Evolutionary conservation across 2,329 filamentous ascomycete species (phyloP).

Genomic region (Trichophyton schoenleinii): DNA sequence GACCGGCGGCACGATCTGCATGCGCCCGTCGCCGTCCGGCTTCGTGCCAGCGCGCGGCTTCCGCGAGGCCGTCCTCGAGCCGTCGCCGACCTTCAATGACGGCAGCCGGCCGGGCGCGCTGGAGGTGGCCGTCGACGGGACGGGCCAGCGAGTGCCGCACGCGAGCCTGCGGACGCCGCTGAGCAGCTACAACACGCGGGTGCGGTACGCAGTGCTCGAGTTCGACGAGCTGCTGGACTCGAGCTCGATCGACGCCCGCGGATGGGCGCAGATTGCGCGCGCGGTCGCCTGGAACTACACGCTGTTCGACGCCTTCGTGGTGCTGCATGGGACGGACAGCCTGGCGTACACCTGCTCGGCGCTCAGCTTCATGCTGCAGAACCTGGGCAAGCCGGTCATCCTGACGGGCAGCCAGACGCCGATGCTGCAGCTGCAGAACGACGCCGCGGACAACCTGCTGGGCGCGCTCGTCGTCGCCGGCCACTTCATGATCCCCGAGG

Average conservation of each 20-base stretch:
- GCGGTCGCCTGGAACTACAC: constrained; percentile 76
- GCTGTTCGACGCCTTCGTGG: constrained; percentile 79
- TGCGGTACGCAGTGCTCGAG: constrained; percentile 74
- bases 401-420: constrained; percentile 73
- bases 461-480: constrained; percentile 81
- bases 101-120: constrained; percentile 45
- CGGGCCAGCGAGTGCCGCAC: constrained; percentile 27
- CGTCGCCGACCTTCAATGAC: constrained; percentile 77
- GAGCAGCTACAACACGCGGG: constrained; percentile 65
- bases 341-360: constrained; percentile 81
- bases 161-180: constrained; percentile 51
- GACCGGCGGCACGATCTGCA: constrained; percentile 73
- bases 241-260: constrained; percentile 72
- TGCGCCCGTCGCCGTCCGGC: constrained; percentile 69
- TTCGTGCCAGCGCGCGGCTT: constrained; percentile 72
- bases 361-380: constrained; percentile 83
- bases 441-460: constrained; percentile 81
- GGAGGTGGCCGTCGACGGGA: constrained; percentile 42
- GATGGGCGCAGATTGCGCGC: constrained; percentile 73
- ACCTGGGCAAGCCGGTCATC: constrained; percentile 82
- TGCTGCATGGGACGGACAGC: constrained; percentile 83
- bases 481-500: constrained; percentile 85
- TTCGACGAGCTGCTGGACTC: constrained; percentile 78
- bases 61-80: constrained; percentile 67
- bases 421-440: constrained; percentile 81